A percentile compares a stretch with the other conserved stretches of the same genome.
Conservation (phyloP, 2,329 filamentous ascomycete species). For the Hymenoscyphus scutula region DNA sequence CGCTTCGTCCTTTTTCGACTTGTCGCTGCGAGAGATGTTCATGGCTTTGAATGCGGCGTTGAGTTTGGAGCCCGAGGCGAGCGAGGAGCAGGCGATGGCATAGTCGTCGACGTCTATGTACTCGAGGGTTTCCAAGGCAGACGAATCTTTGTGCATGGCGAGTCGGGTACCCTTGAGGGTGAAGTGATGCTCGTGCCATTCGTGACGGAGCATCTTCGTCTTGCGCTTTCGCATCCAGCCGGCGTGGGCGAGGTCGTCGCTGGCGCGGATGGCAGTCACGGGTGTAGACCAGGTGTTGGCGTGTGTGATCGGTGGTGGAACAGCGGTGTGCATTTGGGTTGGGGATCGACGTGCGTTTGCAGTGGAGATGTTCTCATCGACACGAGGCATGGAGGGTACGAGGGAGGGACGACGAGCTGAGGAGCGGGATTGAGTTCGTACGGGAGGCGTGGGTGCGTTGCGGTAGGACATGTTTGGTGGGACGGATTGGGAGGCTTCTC, state of each 20-base stretch:
- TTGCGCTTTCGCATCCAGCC: constrained; percentile 95
- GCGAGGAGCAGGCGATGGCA: constrained; percentile 77
- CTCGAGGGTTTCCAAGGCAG: constrained; percentile 57
- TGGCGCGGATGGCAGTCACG: constrained; percentile 28
- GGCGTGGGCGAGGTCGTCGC: constrained; percentile 63
- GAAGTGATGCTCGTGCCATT: constrained; percentile 92
- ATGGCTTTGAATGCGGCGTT: constrained; percentile 83
- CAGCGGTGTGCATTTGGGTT: constrained; percentile 14
- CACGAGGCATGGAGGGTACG: constrained; percentile 60
- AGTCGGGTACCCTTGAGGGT: constrained; percentile 74
- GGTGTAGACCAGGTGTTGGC: constrained; percentile 29
- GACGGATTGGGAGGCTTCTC: constrained; percentile 84
- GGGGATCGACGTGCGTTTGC: constrained; percentile 30
- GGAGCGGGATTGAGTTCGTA: constrained; percentile 41
- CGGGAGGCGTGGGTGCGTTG: constrained; percentile 35
- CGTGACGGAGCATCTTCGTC: constrained; percentile 82
- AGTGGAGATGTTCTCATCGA: constrained; percentile 58
- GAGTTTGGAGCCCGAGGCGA: constrained; percentile 73
- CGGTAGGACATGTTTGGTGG: constrained; percentile 90
- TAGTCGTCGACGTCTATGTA: constrained; percentile 88
- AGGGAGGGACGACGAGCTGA: constrained; percentile 66
- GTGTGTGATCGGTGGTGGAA: constrained; percentile 28
- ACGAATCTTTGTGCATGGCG: constrained; percentile 70
- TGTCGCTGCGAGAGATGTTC: constrained; percentile 58
- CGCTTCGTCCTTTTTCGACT: constrained; percentile 50